These are phyloP conservation scores for Hygrophila difformis DNA, from an alignment of 257 asterid genomes.

Conservation along the genomic window DNA sequence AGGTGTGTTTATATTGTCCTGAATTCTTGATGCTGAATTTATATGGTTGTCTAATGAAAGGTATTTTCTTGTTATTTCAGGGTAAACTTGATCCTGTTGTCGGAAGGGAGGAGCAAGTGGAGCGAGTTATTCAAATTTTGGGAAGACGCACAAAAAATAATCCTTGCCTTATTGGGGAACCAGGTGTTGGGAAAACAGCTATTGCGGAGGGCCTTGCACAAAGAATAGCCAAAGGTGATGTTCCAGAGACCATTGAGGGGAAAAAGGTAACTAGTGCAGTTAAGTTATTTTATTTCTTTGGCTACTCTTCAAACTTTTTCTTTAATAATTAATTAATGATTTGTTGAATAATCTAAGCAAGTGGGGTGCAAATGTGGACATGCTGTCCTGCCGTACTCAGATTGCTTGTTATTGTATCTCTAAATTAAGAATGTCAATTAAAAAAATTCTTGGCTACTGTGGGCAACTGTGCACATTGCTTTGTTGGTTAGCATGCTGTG, in stretches of 20 bases:
- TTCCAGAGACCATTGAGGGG: constrained; percentile 96
- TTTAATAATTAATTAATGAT: too few species aligned
- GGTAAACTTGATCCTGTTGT: constrained; percentile 98
- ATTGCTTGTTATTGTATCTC: too few species aligned
- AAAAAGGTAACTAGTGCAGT: constrained; percentile 94
- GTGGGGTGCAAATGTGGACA: too few species aligned
- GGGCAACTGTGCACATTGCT: too few species aligned
- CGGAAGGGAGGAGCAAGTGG: constrained; percentile 85
- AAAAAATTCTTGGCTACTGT: too few species aligned
- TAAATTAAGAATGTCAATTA: too few species aligned
- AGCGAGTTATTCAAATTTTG: constrained; percentile 94
- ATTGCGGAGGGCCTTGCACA: constrained; percentile 99
- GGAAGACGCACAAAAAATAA: constrained; percentile 97
- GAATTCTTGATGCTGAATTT: constrained; percentile 1
- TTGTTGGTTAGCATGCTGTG: too few species aligned
- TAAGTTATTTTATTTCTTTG: too few species aligned
- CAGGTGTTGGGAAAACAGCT: constrained; percentile 99
- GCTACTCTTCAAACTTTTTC: too few species aligned
- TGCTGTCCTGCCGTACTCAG: too few species aligned
- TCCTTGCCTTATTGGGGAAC: constrained; percentile 99
- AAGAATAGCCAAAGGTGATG: constrained; percentile 89
- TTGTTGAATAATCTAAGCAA: too few species aligned
- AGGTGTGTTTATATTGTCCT: constrained; percentile 42
- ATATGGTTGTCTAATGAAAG: constrained; percentile 7
- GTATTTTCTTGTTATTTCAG: constrained; percentile 30